Evolutionary conservation across 495 filamentous ascomycete species (phyloP).

Genomic region (Xylaria bambusicola): DNA sequence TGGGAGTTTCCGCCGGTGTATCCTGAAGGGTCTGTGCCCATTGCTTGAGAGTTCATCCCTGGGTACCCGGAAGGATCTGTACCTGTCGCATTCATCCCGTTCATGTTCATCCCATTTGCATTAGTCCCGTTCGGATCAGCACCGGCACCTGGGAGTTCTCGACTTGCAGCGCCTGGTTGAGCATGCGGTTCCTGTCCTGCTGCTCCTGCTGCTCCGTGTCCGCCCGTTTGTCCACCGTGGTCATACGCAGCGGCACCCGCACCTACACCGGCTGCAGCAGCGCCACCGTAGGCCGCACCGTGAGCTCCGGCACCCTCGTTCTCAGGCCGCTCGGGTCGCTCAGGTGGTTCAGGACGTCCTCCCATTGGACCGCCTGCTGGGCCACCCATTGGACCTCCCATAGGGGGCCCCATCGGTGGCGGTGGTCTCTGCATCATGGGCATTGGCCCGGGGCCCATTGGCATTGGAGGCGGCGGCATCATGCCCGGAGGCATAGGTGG

Average conservation of each 20-base stretch:
- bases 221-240: not conserved
- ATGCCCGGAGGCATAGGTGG: too few relatives aligned
- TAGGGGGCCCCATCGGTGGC: not conserved
- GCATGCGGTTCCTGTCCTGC: conserved; percentile 2
- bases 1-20: not conserved
- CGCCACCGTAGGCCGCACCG: not conserved
- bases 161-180: not conserved
- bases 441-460: conserved; percentile 1
- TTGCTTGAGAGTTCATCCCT: not conserved
- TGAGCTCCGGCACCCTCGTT: not conserved
- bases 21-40: not conserved
- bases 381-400: not conserved
- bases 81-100: not conserved
- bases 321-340: conserved; percentile 8
- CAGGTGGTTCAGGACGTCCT: not conserved
- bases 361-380: conserved; percentile 6
- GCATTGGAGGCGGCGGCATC: too few relatives aligned
- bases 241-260: not conserved
- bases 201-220: too few relatives aligned
- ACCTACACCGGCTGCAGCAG: too few relatives aligned
- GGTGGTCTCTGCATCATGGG: not conserved
- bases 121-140: too few relatives aligned
- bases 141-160: not conserved
- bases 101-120: too few relatives aligned
- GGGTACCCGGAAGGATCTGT: not conserved